phyloP scores from a whole-genome alignment of 164 flowering plant species.

The Tetrastigma voinierianum region DNA sequence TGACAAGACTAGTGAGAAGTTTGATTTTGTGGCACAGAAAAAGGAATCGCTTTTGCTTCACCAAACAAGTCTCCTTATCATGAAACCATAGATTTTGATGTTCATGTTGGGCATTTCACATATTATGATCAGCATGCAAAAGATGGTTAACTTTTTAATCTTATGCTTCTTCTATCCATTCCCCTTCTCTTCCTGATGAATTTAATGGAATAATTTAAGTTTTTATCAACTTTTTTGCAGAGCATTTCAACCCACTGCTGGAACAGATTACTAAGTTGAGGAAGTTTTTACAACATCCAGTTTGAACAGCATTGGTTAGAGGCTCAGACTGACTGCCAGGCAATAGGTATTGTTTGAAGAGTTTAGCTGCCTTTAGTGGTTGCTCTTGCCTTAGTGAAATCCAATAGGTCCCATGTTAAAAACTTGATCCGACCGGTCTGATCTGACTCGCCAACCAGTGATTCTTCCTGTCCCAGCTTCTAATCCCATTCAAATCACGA shows the following conservation, averaged over 20 bases:
- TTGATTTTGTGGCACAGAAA: conserved; percentile 68
- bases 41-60: conserved; percentile 90
- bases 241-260: conserved; percentile 83
- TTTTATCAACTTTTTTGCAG: conserved; percentile 40
- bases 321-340: conserved; percentile 96
- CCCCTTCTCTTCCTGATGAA: too few relatives aligned
- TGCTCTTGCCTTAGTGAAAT: too few relatives aligned
- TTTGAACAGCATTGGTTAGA: conserved; percentile 97
- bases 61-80: conserved; percentile 50
- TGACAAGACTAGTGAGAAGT: conserved; percentile 72
- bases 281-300: conserved; percentile 83
- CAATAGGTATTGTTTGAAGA: conserved; percentile 46
- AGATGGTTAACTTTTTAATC: conserved; percentile 31
- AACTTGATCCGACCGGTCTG: too few relatives aligned
- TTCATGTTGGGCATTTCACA: conserved; percentile 41
- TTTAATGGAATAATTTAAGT: too few relatives aligned
- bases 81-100: conserved; percentile 51
- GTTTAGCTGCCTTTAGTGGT: too few relatives aligned
- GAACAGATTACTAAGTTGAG: conserved; percentile 81
- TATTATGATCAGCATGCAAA: conserved; percentile 44
- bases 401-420: too few relatives aligned
- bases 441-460: too few relatives aligned
- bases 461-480: too few relatives aligned
- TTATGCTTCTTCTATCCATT: not conserved
- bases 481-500: too few relatives aligned